Base-by-base conservation (phyloP, 768 basidiomycete genomes). In the Mycena kentingensis region DNA sequence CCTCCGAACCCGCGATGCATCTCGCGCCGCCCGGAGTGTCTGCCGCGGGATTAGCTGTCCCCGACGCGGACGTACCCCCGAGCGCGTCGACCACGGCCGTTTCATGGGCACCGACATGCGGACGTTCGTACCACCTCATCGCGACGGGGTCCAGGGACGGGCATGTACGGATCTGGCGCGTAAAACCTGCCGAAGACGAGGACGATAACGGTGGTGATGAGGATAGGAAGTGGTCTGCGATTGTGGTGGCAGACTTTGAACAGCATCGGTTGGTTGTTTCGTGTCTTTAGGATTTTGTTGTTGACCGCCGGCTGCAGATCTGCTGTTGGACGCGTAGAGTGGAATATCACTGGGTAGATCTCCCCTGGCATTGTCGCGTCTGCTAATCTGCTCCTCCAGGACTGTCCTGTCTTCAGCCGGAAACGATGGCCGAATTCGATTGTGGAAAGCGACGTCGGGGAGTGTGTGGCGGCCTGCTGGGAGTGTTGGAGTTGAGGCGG, bases 21-120 rank as follows among this genome's bases (percentile, higher is more conserved):
- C 55, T 62, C 37, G 47, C 60, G 18, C 61, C 57, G 19, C 54
- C 56, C 24, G 36, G 26, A 22, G 44, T 29, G 45, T 53, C 25
- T 36, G 42, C 35, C 24, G 54, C 44, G 5, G 61, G 29, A 31
- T 39, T 29, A 10, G 59, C 65, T 18, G 54, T 58, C 21, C 49
- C 65, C 26, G 73, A 73, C 27, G 56, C 70, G 25, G 72, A 73
- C 29, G 60, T 55, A 60, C 46, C 66, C 37, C 70, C 77, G 10
- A 68, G 76, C 13, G 73, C 79, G 3, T 83, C 75, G 2, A 81
- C 96, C 44, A 90, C 88, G 0, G 85, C 87, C 26, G 81, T 98
- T 29, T 77, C 93, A 15, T 99, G 95, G 95, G 93, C 96, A 0
- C 91, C 97, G 0, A 88, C 88, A 0, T 96, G 93, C 54, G 97